Base-by-base conservation (phyloP, 129 eudicot genomes). In the Chrysanthemum lavandulifolium region DNA sequence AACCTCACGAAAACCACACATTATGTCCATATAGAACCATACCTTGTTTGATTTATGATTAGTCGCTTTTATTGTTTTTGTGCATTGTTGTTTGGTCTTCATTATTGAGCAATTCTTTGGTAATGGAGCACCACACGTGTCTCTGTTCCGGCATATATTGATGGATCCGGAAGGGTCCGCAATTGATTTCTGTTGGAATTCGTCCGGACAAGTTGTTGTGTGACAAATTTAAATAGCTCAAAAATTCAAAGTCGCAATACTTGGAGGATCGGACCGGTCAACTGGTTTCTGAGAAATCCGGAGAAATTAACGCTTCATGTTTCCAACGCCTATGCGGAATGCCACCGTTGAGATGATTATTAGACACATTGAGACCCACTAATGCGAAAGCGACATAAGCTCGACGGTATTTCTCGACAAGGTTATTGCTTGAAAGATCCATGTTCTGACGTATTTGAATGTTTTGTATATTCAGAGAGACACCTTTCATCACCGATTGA, bases 281-380 rank as follows among this genome's bases (percentile, higher is more conserved):
- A 67, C 52, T 48, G 13, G 57, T 64, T 81, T 16, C 13, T 0
- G 81, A 75, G 2, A 71, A 7, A 51, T 81, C 81, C 49, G 76
- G 67, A 43, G 81, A 65, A 21, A 31, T 47, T 10, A 82, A 33
- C 3, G 11, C n/a, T n/a, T 57, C 75, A 78, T 54, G 18, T 49
- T 40, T 7, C 75, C 81, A 0, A 78, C 70, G 31, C 43, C n/a
- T n/a, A n/a, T n/a, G n/a, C n/a, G 83, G 83, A 36, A 82, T 73
- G 7, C 10, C 50, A 12, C 85, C 76, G 1, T 7, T 31, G 47
- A 82, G 67, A 31, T 60, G 23, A 40, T 82, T 82, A 6, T 23
- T 9, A 5, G 86, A 77, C 63, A 82, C 1, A 29, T 82, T 69
- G 33, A 78, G 60, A 62, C 50, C 65, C 5, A 18, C 11, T 18